Evolutionary conservation across 2,329 filamentous ascomycete genomes (phyloP).

Genomic region (Penicillium sp.): DNA sequence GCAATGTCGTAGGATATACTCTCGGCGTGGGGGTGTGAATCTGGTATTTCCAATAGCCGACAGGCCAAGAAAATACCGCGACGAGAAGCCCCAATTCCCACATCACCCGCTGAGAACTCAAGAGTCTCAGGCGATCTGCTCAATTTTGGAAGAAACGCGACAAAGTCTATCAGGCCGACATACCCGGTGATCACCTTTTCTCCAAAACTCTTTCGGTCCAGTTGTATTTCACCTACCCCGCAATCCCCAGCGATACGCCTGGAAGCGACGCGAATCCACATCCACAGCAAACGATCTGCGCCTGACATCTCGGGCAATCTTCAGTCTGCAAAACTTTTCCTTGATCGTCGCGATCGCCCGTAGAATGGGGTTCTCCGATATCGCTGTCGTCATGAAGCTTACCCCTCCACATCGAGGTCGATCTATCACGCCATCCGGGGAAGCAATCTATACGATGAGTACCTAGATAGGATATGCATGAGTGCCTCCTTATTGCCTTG

Average conservation of each 20-base stretch:
- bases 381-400: constrained; percentile 11
- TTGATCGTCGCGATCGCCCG: constrained; percentile 8
- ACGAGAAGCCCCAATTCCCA: not conserved
- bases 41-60: not conserved
- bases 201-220: not conserved
- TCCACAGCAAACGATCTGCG: constrained; percentile 6
- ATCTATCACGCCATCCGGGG: constrained; percentile 17
- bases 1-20: not conserved
- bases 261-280: not conserved
- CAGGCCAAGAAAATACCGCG: not conserved
- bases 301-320: constrained; percentile 10
- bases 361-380: constrained; percentile 18
- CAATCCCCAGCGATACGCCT: constrained; percentile 12
- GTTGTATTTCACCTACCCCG: constrained; percentile 10
- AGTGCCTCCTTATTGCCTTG: not conserved
- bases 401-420: not conserved
- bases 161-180: constrained; percentile 10
- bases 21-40: not conserved
- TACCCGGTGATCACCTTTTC: constrained; percentile 16
- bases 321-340: not conserved
- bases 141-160: not conserved
- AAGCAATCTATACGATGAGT: not conserved
- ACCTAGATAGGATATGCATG: not conserved
- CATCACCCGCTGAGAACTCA: not conserved
- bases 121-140: too few relatives aligned